Evolutionary conservation across 2,329 filamentous ascomycete species (phyloP).

Genomic region (Aureobasidium sp.): DNA sequence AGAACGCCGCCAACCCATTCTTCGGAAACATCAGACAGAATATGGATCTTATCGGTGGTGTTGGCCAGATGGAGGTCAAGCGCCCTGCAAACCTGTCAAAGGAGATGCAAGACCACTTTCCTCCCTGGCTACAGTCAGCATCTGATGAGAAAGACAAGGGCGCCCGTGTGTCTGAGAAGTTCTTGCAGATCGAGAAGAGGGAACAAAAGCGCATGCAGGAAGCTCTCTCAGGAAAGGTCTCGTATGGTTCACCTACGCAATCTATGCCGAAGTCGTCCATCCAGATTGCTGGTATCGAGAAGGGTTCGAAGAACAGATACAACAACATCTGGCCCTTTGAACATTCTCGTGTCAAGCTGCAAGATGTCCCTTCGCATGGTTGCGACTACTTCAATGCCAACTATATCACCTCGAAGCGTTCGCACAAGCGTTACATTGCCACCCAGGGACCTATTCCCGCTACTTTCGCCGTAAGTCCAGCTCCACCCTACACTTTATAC

Average conservation of each 20-base stretch:
- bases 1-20: conserved; percentile 72
- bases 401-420: conserved; percentile 68
- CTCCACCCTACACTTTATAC: background rate
- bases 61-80: conserved; percentile 66
- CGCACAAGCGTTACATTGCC: conserved; percentile 89
- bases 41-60: conserved; percentile 86
- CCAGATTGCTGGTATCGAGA: conserved; percentile 85
- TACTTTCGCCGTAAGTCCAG: conserved; percentile 68
- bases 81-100: conserved; percentile 45
- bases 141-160: conserved; percentile 62
- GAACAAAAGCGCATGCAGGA: conserved; percentile 92
- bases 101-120: conserved; percentile 47
- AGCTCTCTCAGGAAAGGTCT: conserved; percentile 55
- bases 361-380: conserved; percentile 54
- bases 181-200: conserved; percentile 71
- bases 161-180: conserved; percentile 71
- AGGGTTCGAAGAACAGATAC: conserved; percentile 91
- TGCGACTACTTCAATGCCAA: conserved; percentile 98
- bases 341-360: conserved; percentile 76
- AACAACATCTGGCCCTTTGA: conserved; percentile 98
- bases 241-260: conserved; percentile 40
- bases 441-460: conserved; percentile 88
- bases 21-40: conserved; percentile 96
- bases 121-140: conserved; percentile 67
- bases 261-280: conserved; percentile 34